Evolutionary conservation across 2,329 filamentous ascomycete species (phyloP), one percentile per base, ranked within the genome.

Genomic region (Hymenoscyphus albidus): DNA sequence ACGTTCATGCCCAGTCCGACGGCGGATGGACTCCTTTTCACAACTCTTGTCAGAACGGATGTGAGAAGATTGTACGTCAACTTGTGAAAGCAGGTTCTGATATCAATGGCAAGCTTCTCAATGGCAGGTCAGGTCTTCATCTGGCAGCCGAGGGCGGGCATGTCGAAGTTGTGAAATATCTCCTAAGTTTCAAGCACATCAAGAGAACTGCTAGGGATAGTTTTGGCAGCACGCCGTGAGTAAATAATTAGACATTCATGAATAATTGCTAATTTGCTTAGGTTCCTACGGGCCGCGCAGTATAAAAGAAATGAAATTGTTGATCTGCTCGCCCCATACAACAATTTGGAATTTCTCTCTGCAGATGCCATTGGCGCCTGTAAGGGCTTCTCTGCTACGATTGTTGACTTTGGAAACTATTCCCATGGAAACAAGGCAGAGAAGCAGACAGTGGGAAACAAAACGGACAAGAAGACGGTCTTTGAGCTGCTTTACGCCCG

Each of bases 321-420:
- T 16, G 65, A 56, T 55, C 62, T 72, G 5, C 54, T 72, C 13
- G 69, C 70, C 18, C 71, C 71, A n/a, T 69, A 64, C 61, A 69
- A 70, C 57, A 62, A 70, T 58, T 14, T 71, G 5, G 62, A 69
- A 16, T 61, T 39, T 5, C 51, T 73, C 32, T 72, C 70, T 3
- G 66, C 71, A 57, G 71, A 73, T 65, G 71, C 70, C 6, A 59
- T 71, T 14, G 71, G 70, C 16, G 71, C 71, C 1, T 70, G 64
- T 48, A 71, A 73, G 65, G 71, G 71, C 5, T 73, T 73, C 44
- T 67, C 69, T 48, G 67, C 70, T 16, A 72, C 67, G 2, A 69
- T 71, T 59, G 68, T 71, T 2, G 68, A 71, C 61, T 72, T 72
- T 62, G 70, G 70, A 57, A 67, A 70, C 44, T 70, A 69, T 48